Percentiles rank a stretch among this genome's conserved stretches.
Evolutionary conservation across 805 yeast species (phyloP).

Genomic region (Yarrowia keelungensis): DNA sequence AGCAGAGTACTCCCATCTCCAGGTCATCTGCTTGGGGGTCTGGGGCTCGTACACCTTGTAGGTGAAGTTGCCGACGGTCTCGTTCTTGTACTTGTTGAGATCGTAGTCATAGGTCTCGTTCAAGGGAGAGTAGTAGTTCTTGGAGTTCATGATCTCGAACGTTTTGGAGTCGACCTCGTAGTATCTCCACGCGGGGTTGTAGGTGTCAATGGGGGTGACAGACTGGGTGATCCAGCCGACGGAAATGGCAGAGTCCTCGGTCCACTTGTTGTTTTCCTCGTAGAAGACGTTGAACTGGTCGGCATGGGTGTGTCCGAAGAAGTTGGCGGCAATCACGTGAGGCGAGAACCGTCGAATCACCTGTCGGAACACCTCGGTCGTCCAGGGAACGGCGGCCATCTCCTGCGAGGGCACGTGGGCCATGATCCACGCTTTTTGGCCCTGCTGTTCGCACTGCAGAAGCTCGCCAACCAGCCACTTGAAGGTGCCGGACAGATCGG

Average conservation of each 20-base stretch:
- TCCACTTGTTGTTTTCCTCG: slow-evolving; percentile 54
- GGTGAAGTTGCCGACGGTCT: not conserved
- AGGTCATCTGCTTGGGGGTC: slow-evolving; percentile 50
- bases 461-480: slow-evolving; percentile 67
- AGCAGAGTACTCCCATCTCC: slow-evolving; percentile 65
- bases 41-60: slow-evolving; percentile 40
- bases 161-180: slow-evolving; percentile 69
- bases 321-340: slow-evolving; percentile 68
- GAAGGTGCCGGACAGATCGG: slow-evolving; percentile 69
- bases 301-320: slow-evolving; percentile 74
- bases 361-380: slow-evolving; percentile 60
- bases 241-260: slow-evolving; percentile 51
- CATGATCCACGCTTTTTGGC: slow-evolving; percentile 72
- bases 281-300: slow-evolving; percentile 71
- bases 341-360: slow-evolving; percentile 73
- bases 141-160: slow-evolving; percentile 65
- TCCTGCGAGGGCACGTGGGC: slow-evolving; percentile 67
- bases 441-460: slow-evolving; percentile 61
- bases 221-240: slow-evolving; percentile 72
- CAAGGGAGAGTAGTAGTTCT: slow-evolving; percentile 63
- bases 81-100: not conserved
- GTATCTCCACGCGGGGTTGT: slow-evolving; percentile 76
- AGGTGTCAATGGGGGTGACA: slow-evolving; percentile 64
- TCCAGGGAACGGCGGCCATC: slow-evolving; percentile 65
- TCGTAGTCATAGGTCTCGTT: slow-evolving; percentile 56